Percentiles rank a stretch among this genome's conserved stretches.
phyloP scores from a whole-genome alignment of 345 rosid species.

The Eucalyptus viminalis region DNA sequence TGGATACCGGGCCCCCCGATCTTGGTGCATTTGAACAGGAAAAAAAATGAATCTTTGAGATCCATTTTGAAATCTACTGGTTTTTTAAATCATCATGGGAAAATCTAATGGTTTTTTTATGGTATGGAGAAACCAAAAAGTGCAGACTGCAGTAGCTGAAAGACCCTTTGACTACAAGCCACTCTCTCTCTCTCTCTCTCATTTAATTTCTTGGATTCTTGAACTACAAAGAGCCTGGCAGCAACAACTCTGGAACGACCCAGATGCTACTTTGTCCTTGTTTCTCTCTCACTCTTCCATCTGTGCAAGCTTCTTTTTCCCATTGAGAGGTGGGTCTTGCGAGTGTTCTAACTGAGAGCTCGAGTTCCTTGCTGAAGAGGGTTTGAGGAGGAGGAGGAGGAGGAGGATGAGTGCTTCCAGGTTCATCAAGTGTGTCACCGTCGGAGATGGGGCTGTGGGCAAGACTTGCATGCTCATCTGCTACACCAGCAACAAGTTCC shows the following conservation, averaged over 20 bases:
- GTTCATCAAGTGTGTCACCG: constrained; percentile 98
- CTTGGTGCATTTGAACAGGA: background rate
- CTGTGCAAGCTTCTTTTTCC: background rate
- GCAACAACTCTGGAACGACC: background rate
- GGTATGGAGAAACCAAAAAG: background rate
- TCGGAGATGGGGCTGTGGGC: constrained; percentile 99
- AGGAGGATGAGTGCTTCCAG: constrained; percentile 79
- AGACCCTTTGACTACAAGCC: background rate
- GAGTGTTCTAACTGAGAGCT: background rate
- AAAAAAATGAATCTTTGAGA: background rate
- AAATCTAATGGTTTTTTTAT: background rate
- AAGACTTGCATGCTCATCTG: constrained; percentile 99
- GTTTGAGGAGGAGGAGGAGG: background rate
- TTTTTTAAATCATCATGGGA: background rate
- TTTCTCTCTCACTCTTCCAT: background rate
- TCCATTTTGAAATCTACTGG: background rate
- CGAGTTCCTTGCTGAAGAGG: background rate
- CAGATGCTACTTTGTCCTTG: background rate
- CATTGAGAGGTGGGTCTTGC: background rate
- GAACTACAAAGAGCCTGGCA: background rate
- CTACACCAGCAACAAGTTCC: constrained; percentile 98
- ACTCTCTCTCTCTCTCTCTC: background rate
- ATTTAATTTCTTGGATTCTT: background rate
- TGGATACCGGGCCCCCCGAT: background rate
- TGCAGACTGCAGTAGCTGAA: background rate